A percentile compares a stretch with the other conserved stretches of the same genome.
These are phyloP conservation scores for Boletus coccyginus DNA, from an alignment of 768 basidiomycete species.

Conservation along the genomic window DNA sequence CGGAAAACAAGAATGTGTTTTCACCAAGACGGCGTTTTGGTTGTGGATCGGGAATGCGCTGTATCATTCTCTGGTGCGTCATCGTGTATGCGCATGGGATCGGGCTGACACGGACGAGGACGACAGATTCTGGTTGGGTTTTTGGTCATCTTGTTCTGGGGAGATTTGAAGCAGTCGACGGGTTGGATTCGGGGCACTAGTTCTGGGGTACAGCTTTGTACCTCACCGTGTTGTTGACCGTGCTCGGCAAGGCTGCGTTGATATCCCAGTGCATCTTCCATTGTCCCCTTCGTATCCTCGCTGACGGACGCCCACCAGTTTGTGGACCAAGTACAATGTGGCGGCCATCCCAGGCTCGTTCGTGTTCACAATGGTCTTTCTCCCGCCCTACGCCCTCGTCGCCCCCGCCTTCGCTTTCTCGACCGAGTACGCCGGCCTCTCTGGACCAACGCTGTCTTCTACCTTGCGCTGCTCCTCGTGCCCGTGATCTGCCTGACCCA, in stretches of 20 bases:
- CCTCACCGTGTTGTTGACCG: no score
- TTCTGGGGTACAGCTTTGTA: no score
- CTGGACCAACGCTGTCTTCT: no score
- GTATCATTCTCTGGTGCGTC: constrained; percentile 80
- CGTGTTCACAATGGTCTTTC: constrained; percentile 92
- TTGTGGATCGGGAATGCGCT: constrained; percentile 86
- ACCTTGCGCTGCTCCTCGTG: no score
- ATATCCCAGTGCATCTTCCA: constrained; percentile 84
- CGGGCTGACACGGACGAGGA: no score
- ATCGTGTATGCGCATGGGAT: no score
- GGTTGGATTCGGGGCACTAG: no score
- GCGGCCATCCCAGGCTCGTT: constrained; percentile 98
- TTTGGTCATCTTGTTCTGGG: constrained; percentile 78
- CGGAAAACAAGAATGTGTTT: constrained; percentile 93
- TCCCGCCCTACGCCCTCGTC: no score
- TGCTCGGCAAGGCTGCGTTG: constrained; percentile 96
- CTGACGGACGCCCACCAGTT: constrained; percentile 44
- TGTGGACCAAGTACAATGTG: constrained; percentile 99
- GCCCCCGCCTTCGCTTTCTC: constrained; percentile 89
- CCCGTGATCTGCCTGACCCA: no score
- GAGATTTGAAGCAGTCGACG: no score
- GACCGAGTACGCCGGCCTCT: no score
- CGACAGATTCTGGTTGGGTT: constrained; percentile 83
- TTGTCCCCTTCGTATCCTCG: background rate
- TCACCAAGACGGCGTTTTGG: constrained; percentile 90